Evolutionary conservation across 176 grass and related monocot species (phyloP), one percentile per base, ranked within the genome.

Genomic region (Cenchrus fungigraminus): DNA sequence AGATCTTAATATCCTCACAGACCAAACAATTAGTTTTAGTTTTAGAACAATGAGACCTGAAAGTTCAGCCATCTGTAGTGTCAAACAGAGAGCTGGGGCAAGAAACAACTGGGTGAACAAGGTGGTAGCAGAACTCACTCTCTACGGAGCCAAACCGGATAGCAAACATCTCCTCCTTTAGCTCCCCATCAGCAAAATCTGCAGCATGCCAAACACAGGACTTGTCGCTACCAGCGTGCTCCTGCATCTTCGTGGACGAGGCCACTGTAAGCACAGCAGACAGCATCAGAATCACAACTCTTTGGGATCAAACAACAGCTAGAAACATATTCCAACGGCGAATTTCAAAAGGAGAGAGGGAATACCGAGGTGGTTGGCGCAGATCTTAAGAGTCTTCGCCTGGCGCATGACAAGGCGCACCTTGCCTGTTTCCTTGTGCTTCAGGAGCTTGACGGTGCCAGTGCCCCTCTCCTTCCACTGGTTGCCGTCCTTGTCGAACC

Each of bases 131-230:
- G 61, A 75, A 86, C 94, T 93, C 80, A 93, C 91, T 97, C 14
- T 97, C 94, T 16, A 97, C 90, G 0, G 94, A 93, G 32, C 86
- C 94, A n/a, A 97, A 97, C 3, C 94, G 85, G 15, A 97, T 97
- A 15, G 91, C 91, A 8, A 97, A 97, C 94, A 91, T 87, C 59
- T 97, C 94, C 45, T 93, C 94, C 69, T 97, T 97, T 0, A 97
- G 68, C 68, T 97, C 94, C 8, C 94, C 91, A 20, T 97, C 94
- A 2, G 94, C 87, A 22, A 97, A 97, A 81, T 97, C 94, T 1
- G 82, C 83, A 6, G 94, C 94, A 20, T 97, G 94, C 94, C 94
- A 97, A 43, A 97, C 89, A 17, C 91, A 93, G 2, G 94, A 93
- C 68, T 97, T 97, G 69, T 97, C 91, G 32, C 92, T 97, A 11